Evolutionary conservation across 1,139 yeast species (phyloP), one percentile per base, ranked within the genome.

Genomic region (Yamadazyma kanchanaburiensis): DNA sequence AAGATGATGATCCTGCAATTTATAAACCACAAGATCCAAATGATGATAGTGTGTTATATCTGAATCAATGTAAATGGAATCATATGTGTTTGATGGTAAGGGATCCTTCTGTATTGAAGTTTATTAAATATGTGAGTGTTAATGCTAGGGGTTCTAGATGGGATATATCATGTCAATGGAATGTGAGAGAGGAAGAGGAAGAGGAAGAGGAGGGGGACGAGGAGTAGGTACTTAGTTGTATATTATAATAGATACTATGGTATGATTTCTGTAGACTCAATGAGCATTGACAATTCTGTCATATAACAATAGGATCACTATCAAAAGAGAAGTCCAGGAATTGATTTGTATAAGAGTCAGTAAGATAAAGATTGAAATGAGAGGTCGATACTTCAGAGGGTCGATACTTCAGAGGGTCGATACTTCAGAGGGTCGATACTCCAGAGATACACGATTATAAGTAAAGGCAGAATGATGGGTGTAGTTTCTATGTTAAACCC

Each of bases 111-210:
- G 89, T 91, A 16, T 64, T 94, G 54, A 84, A 91, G 53, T 94
- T 94, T 55, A 80, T 91, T 41, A 94, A 94, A 54, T 94, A 91
- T 49, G 94, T 91, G 6, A 85, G 96, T 52, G 77, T 77, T 53
- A 77, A 77, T 43, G 96, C 97, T 6, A 79, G 78, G 39, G 96
- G 96, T 1, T 80, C 94, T 21, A 70, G 98, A 50, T 94, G 96
- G 96, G 98, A 94, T 50, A 63, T 91, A 23, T 67, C 73, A 22
- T 78, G 84, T 36, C 85, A 82, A 48, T 89, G 95, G 94, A 79
- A 77, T 43, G 81, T 86, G 12, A 71, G 68, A 36, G 38, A 39
- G 13, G 34, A 22, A n/a, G 23, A 27, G 3, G 32, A 39, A 17
- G 33, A 38, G n/a, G 25, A 30, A 23, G 24, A 19, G 7, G 9